phyloP scores from a whole-genome alignment of 192 early-diverging fungal species.

The Coemansia furcata region DNA sequence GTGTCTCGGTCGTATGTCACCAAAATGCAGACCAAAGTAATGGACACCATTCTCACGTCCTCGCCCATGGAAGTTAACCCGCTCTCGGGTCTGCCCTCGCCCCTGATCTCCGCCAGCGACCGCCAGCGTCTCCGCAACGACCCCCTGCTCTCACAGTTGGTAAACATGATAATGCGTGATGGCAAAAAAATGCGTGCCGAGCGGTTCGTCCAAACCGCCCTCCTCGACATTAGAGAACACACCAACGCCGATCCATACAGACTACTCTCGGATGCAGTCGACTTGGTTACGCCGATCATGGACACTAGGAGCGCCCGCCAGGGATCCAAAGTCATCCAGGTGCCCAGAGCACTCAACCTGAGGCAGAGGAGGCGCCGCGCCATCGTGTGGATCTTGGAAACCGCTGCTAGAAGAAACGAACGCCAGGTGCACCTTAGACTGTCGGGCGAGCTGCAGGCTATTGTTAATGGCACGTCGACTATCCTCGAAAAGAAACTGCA shows the following conservation, averaged over 20 bases:
- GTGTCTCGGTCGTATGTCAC: constrained; percentile 28
- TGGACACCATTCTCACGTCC: constrained; percentile 4
- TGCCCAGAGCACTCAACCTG: constrained; percentile 75
- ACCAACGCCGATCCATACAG: constrained; percentile 65
- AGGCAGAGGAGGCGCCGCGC: constrained; percentile 73
- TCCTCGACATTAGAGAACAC: constrained; percentile 63
- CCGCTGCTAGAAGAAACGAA: constrained; percentile 62
- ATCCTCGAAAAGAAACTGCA: constrained; percentile 72
- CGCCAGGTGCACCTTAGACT: constrained; percentile 68
- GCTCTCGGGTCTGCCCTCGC: constrained; percentile 18
- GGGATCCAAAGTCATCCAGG: constrained; percentile 78
- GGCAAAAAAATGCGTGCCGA: constrained; percentile 86
- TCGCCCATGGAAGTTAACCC: constrained; percentile 26
- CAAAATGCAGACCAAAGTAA: constrained; percentile 17
- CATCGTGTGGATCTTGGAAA: constrained; percentile 85
- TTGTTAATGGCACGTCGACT: constrained; percentile 68
- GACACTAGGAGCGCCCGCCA: constrained; percentile 67
- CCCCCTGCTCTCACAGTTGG: constrained; percentile 71
- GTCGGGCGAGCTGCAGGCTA: constrained; percentile 75
- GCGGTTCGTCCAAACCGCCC: constrained; percentile 61
- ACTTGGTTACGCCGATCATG: constrained; percentile 71
- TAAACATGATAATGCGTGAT: constrained; percentile 90
- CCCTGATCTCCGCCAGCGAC: constrained; percentile 31
- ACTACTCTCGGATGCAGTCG: constrained; percentile 69
- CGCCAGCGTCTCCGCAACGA: constrained; percentile 53